phyloP scores from a whole-genome alignment of 768 basidiomycete genomes.

The Suillus hirtellus region DNA sequence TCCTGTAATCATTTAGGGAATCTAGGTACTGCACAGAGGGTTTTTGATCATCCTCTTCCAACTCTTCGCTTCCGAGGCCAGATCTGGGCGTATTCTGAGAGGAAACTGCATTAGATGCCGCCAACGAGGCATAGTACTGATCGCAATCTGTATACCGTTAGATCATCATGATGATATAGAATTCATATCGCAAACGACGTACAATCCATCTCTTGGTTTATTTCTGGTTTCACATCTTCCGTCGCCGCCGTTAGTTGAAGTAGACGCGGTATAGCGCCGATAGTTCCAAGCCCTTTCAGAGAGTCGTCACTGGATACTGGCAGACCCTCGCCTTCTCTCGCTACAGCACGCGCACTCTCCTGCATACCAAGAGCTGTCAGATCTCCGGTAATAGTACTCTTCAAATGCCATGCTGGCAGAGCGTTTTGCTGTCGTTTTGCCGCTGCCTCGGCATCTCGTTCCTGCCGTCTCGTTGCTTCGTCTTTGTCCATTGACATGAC shows the following conservation, averaged over 20 bases:
- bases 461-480: slow-evolving; percentile 67
- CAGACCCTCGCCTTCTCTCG: slow-evolving; percentile 27
- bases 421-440: slow-evolving; percentile 88
- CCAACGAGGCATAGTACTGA: slow-evolving; percentile 79
- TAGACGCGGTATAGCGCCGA: slow-evolving; percentile 37
- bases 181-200: slow-evolving; percentile 28
- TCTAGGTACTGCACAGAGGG: slow-evolving; percentile 67
- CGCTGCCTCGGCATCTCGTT: slow-evolving; percentile 80
- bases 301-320: slow-evolving; percentile 69
- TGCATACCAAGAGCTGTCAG: slow-evolving; percentile 83
- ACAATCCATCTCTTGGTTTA: slow-evolving; percentile 69
- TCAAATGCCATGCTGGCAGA: slow-evolving; percentile 92
- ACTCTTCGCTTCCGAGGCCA: slow-evolving; percentile 51
- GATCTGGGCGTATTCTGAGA: slow-evolving; percentile 59
- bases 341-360: slow-evolving; percentile 59
- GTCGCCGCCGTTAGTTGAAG: slow-evolving; percentile 29
- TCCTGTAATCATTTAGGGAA: slow-evolving; percentile 69
- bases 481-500: slow-evolving; percentile 91
- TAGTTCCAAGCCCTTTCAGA: slow-evolving; percentile 63
- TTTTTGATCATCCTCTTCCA: slow-evolving; percentile 71
- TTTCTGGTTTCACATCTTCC: slow-evolving; percentile 47
- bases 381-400: slow-evolving; percentile 93
- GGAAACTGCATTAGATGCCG: slow-evolving; percentile 60
- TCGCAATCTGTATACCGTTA: slow-evolving; percentile 58
- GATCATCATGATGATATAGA: neutral